A percentile compares a stretch with the other conserved stretches of the same genome.
Conservation (phyloP, 805 yeast species). For the Lipomyces chichibuensis region DNA sequence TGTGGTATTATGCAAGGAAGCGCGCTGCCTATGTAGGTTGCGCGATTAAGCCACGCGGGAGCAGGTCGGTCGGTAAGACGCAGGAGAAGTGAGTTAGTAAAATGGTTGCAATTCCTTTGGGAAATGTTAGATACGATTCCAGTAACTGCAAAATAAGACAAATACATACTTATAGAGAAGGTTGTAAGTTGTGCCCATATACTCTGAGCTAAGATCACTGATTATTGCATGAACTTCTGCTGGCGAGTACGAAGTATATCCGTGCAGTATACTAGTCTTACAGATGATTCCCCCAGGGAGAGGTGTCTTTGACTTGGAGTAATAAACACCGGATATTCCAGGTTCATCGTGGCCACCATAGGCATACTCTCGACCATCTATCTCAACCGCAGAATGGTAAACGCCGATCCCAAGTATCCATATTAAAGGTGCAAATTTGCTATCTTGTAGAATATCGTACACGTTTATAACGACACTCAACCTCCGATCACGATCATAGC, state of each 20-base stretch:
- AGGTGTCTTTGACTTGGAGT: constrained; percentile 28
- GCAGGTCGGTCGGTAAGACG: constrained; percentile 27
- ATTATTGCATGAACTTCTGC: constrained; percentile 33
- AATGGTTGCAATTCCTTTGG: constrained; percentile 31
- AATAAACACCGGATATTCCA: constrained; percentile 35
- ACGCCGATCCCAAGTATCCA: constrained; percentile 36
- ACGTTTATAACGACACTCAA: constrained; percentile 30
- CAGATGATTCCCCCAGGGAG: constrained; percentile 31
- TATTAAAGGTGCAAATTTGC: constrained; percentile 28
- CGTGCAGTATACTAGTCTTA: constrained; percentile 27
- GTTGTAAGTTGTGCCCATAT: constrained; percentile 33
- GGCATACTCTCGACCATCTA: constrained; percentile 35
- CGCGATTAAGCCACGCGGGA: constrained; percentile 34
- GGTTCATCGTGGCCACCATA: constrained; percentile 35
- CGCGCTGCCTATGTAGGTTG: constrained; percentile 27
- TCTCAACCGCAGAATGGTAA: constrained; percentile 36
- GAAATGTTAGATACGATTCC: background rate
- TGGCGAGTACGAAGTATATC: constrained; percentile 27
- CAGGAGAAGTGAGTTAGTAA: constrained; percentile 25
- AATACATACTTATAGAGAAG: constrained; percentile 23
- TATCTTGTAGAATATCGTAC: constrained; percentile 34
- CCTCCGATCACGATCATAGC: constrained; percentile 5
- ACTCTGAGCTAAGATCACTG: constrained; percentile 30
- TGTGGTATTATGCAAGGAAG: constrained; percentile 32
- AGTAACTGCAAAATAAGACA: background rate